Base-by-base conservation (phyloP, 1,139 yeast species). In the Sporopachydermia cereana region DNA sequence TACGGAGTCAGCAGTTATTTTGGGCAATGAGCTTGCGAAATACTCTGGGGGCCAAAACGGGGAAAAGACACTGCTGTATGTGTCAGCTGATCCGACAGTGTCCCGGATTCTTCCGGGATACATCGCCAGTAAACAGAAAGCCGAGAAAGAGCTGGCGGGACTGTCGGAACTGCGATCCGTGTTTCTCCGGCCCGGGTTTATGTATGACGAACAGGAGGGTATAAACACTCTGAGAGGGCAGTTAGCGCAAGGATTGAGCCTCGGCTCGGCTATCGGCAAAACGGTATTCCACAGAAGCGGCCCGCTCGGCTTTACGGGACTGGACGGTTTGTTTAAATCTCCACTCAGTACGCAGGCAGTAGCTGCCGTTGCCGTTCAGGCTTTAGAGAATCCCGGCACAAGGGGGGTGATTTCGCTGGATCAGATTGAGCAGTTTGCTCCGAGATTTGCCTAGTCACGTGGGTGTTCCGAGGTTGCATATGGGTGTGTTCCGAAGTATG, bases 131-230 rank as follows among this genome's bases (percentile, higher is more conserved):
- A 88, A 88, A 57, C 66, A 95, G 51, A 78, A 72, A 48, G 93
- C 96, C 0, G 96, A 88, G 57, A 61, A 61, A 25, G 79, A 73
- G 52, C 62, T 84, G 43, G 49, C 57, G 3, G 44, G 52, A 3
- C 46, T 51, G 20, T 54, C 63, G 1, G 61, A 63, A 5, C 63
- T 85, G 17, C 69, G 93, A 48, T 64, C 81, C 0, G 76, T 86
- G 2, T 59, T 81, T 20, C 53, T 84, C 59, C 69, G 96, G 50
- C 96, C 96, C 0, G 93, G 94, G 0, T 76, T 85, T 51, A 81
- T 88, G 91, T 82, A 67, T 55, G 93, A 84, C 56, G 75, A 66
- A 42, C 53, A 62, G 12, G 66, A 62, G 5, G 49, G 50, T 9
- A 48, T 61, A 44, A 54, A 63, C 23, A 60, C 57, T 43, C 46